Conservation (phyloP, 2,329 filamentous ascomycete genomes). For the Colletotrichum limetticola region DNA sequence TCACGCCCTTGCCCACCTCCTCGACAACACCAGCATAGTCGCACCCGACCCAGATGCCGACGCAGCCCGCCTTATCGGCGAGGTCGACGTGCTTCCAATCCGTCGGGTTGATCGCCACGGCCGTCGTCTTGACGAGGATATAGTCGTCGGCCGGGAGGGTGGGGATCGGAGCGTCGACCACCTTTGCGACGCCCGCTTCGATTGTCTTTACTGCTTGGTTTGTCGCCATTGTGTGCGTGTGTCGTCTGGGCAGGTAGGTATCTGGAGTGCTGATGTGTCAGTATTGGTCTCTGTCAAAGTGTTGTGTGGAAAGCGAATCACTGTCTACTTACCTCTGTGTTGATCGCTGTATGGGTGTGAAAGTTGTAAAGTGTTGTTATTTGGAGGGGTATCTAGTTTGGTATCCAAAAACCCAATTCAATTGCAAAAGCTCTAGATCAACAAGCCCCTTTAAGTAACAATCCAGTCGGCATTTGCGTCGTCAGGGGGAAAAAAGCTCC, state of each 20-base stretch:
- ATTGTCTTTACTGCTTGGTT: constrained; percentile 35
- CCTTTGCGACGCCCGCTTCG: constrained; percentile 39
- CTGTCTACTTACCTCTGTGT: background rate
- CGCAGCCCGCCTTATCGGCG: constrained; percentile 34
- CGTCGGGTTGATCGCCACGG: constrained; percentile 50
- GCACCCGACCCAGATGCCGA: constrained; percentile 47
- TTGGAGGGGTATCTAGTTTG: background rate
- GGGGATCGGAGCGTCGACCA: constrained; percentile 42
- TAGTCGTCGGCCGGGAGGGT: constrained; percentile 40
- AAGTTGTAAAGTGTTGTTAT: background rate
- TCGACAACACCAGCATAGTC: constrained; percentile 61
- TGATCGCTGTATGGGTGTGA: background rate
- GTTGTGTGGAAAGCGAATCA: no score
- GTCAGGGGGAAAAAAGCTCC: background rate
- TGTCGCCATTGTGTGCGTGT: constrained; percentile 20
- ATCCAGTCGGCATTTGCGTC: background rate
- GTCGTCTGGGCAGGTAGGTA: background rate
- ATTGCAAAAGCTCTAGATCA: background rate
- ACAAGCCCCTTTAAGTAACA: background rate
- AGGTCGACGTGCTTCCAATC: constrained; percentile 49
- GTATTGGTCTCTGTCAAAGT: background rate
- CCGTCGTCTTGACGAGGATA: constrained; percentile 47
- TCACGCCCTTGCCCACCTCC: constrained; percentile 55
- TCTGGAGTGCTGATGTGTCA: background rate
- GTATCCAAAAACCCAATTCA: background rate